Evolutionary conservation across 1,284 basidiomycete genomes (phyloP).

Genomic region (Pascua guehoae): DNA sequence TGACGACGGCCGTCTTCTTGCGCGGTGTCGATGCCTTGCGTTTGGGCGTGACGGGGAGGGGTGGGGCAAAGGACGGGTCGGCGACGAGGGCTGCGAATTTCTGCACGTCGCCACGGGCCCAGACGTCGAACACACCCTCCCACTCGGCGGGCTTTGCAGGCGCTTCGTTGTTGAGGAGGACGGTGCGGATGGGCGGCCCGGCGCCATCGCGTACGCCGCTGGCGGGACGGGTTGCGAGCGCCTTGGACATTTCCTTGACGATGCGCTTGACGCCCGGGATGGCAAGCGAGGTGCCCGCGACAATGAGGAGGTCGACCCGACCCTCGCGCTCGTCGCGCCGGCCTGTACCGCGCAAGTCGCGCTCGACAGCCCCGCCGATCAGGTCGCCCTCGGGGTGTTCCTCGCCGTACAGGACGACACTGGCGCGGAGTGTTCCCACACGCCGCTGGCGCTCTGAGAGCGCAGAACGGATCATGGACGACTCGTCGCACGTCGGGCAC

Average conservation of each 20-base stretch:
- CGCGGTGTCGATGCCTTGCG: neutral
- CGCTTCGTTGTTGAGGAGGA: constrained; percentile 87
- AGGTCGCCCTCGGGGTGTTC: constrained; percentile 80
- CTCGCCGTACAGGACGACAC: constrained; percentile 89
- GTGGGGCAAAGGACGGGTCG: constrained; percentile 11
- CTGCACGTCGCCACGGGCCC: constrained; percentile 87
- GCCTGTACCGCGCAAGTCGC: constrained; percentile 63
- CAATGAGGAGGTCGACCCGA: constrained; percentile 68
- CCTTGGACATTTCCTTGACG: constrained; percentile 84
- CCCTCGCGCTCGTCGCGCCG: constrained; percentile 37
- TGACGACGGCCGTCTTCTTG: neutral
- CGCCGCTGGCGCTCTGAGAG: constrained; percentile 76
- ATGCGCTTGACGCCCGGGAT: constrained; percentile 91
- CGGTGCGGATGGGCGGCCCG: constrained; percentile 58
- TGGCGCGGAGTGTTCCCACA: constrained; percentile 75
- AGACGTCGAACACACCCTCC: constrained; percentile 87
- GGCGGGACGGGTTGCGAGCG: constrained; percentile 53
- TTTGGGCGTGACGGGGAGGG: constrained; percentile 3
- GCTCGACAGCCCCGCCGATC: constrained; percentile 72
- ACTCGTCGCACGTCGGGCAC: constrained; percentile 73
- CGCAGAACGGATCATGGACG: constrained; percentile 66
- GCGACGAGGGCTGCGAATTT: constrained; percentile 56
- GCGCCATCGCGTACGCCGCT: constrained; percentile 16
- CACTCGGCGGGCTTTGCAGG: constrained; percentile 80
- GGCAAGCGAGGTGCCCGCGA: constrained; percentile 83